phyloP scores from a whole-genome alignment of 148 eudicot species.

The Cornus controversa region DNA sequence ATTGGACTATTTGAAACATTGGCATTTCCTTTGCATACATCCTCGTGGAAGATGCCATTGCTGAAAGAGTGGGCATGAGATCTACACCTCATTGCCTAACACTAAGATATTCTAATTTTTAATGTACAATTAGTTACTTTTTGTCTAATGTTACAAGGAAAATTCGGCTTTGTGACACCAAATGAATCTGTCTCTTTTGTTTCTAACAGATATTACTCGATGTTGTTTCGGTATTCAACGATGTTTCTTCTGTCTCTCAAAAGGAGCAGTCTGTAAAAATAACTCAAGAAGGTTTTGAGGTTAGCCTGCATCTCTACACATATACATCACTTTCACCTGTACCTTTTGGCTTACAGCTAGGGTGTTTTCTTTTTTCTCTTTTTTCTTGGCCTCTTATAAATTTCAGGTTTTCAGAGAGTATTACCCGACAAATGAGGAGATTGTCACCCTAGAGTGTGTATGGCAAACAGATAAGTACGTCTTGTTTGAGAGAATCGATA shows the following conservation, averaged over 20 bases:
- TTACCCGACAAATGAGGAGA: conserved; percentile 61
- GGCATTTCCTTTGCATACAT: background rate
- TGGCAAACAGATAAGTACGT: conserved; percentile 83
- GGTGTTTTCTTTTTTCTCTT: no score
- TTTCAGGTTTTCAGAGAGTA: conserved; percentile 89
- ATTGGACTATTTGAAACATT: background rate
- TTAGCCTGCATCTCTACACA: conserved; percentile 12
- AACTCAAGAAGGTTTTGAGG: conserved; percentile 85
- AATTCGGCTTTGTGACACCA: background rate
- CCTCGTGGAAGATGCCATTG: background rate
- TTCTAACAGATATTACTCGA: conserved; percentile 76
- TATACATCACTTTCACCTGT: no score
- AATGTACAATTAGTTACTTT: background rate
- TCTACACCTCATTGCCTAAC: background rate
- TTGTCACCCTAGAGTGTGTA: conserved; percentile 48
- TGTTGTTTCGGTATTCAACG: conserved; percentile 62
- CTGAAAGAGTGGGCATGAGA: conserved; percentile 4
- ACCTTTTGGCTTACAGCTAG: background rate
- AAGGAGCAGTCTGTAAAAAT: conserved; percentile 76
- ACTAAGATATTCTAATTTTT: background rate
- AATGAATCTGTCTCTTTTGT: conserved; percentile 1
- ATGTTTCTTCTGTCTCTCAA: conserved; percentile 64
- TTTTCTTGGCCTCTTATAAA: background rate
- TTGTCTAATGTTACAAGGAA: background rate
- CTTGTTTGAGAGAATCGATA: conserved; percentile 44